Base-by-base conservation (phyloP, 495 filamentous ascomycete genomes). In the Podospora conica region DNA sequence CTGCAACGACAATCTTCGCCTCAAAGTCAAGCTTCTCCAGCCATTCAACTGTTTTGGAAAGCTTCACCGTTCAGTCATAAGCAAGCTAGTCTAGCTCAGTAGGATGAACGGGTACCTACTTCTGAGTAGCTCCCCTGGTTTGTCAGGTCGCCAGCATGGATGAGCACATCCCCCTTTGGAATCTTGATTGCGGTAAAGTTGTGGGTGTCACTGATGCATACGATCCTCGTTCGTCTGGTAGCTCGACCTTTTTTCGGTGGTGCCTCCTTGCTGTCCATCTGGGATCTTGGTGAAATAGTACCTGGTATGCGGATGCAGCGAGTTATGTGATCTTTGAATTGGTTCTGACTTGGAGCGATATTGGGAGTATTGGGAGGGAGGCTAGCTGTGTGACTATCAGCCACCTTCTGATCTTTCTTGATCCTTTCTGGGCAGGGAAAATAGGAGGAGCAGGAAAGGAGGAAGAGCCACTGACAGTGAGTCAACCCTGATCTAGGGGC, bases 141-240 rank as follows among this genome's bases (percentile, higher is more conserved):
- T 54, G 88, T 88, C 48, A 97, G 81, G 74, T 98, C 94, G 9
- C 94, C 94, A 9, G 93, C 91, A 70, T 97, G 95, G 53, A 98
- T 90, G 20, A 98, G 80, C 3, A 98, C 85, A 70, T 98, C 94
- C 15, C 93, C 94, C 25, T 86, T 82, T 7, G 94, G 95, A 3
- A 97, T 78, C 24, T 83, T 81, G 68, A 82, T 71, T 9, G 78
- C 40, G 40, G 40, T 81, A 68, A 83, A 85, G 76, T 91, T 88
- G 77, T 97, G 94, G 2, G 93, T 97, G 77, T 98, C 94, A 9
- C 93, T 93, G 64, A 98, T 88, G 74, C 93, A 97, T 53, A 83
- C 80, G 56, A 82, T 74, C 55, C 80, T 74, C 1, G 81, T 80
- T 22, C 77, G 74, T 53, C 76, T 71, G 25, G 73, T 76, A 48